Evolutionary conservation across 768 basidiomycete genomes (phyloP), one percentile per base, ranked within the genome.

Genomic region (Heimioporus sp.): DNA sequence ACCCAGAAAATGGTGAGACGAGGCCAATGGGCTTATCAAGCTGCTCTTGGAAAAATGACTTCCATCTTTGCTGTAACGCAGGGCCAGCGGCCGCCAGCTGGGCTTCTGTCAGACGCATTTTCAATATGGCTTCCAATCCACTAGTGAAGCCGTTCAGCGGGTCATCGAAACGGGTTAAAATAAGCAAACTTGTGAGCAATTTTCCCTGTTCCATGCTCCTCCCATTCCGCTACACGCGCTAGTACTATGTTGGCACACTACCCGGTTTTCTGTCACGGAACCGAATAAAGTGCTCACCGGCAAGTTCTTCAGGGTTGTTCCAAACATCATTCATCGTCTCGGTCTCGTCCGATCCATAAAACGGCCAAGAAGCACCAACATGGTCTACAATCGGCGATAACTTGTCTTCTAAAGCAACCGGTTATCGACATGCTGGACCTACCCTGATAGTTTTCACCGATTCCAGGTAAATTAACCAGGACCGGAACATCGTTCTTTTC

Each of bases 131-230:
- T n/a, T 65, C 66, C 2, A 30, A 28, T 12, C 51, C 56, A 21
- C 61, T 62, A 52, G 4, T 21, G 43, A 17, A 8, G 48, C 10
- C 10, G 24, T n/a, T 36, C 16, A 35, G 17, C 8, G 21, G 21
- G 21, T 24, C 21, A 24, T 24, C 21, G 32, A 37, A 37, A 31
- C 15, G 28, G 2, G 19, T 43, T 10, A 42, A 34, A 34, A 20
- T 15, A 30, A 34, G 53, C 73, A 8, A 38, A 83, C 85, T 83
- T 85, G 58, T 77, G 73, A 0, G 80, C 72, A 57, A 85, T 69
- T 31, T 78, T 55, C 3, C 81, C 81, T 41, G 65, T 70, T 0
- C 78, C 80, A 2, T 65, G 61, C 36, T 65, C 58, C 28, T 57
- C 51, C 63, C 67, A 77, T 41, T 73, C 62, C 16, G 46, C 57